Conservation (phyloP, 345 rosid species). For the Pistacia vera region DNA sequence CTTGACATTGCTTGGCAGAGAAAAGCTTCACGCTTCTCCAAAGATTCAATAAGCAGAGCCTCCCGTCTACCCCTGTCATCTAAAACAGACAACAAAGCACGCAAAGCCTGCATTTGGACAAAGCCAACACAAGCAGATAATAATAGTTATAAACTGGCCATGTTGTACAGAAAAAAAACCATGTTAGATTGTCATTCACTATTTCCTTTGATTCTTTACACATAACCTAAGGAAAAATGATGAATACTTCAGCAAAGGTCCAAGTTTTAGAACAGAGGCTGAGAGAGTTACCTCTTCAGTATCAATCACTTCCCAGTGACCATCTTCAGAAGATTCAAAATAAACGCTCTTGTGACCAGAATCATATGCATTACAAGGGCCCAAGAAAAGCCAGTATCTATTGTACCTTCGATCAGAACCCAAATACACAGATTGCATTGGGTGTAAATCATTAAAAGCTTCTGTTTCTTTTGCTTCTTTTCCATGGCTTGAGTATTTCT, state of each 20-base stretch:
- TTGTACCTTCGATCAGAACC: conserved; percentile 98
- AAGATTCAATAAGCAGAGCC: conserved; percentile 76
- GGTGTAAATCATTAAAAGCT: conserved; percentile 45
- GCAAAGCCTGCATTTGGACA: conserved; percentile 65
- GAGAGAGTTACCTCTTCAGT: conserved; percentile 65
- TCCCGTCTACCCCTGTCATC: conserved; percentile 89
- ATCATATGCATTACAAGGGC: conserved; percentile 79
- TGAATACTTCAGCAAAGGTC: neutral
- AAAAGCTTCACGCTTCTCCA: conserved; percentile 73
- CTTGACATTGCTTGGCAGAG: conserved; percentile 74
- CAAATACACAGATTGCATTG: conserved; percentile 87
- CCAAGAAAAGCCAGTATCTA: conserved; percentile 98
- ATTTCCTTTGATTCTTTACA: neutral
- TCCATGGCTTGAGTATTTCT: conserved; percentile 30
- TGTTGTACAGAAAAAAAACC: neutral
- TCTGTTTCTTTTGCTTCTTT: conserved; percentile 39
- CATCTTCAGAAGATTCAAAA: conserved; percentile 98
- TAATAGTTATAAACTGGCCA: neutral
- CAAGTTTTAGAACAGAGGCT: neutral
- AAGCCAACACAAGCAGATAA: conserved; percentile 17
- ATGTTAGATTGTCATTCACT: neutral
- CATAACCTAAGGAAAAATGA: neutral
- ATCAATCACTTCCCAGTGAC: conserved; percentile 95
- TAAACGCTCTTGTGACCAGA: conserved; percentile 95
- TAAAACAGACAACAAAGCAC: conserved; percentile 69